phyloP scores from a whole-genome alignment of 2,329 filamentous ascomycete genomes.

The Cladophialophora bantiana region DNA sequence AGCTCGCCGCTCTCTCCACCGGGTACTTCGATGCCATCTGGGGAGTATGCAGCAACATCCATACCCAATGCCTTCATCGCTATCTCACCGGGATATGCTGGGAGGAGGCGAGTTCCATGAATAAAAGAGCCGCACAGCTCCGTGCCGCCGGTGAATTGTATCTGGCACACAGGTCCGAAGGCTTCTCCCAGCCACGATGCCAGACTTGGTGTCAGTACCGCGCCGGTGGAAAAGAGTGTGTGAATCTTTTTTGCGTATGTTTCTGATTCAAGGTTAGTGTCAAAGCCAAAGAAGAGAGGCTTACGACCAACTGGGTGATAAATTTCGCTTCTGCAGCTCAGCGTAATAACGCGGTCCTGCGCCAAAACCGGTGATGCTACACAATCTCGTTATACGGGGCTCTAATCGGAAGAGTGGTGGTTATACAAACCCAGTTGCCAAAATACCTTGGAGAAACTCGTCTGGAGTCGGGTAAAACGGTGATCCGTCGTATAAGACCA shows the following conservation, averaged over 20 bases:
- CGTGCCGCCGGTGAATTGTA: slow-evolving; percentile 43
- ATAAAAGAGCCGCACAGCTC: slow-evolving; percentile 44
- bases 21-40: slow-evolving; percentile 3
- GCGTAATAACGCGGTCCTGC: slow-evolving; percentile 27
- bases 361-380: slow-evolving; percentile 20
- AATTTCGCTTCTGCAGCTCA: slow-evolving; percentile 22
- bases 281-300: not conserved
- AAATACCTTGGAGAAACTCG: slow-evolving; percentile 43
- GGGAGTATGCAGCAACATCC: slow-evolving; percentile 22
- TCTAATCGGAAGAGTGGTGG: not conserved
- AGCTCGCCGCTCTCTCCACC: slow-evolving; percentile 74
- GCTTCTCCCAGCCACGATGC: slow-evolving; percentile 21
- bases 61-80: slow-evolving; percentile 61
- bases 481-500: slow-evolving; percentile 56
- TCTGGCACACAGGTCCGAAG: slow-evolving; percentile 22
- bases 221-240: slow-evolving; percentile 22
- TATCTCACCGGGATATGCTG: slow-evolving; percentile 66
- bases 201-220: slow-evolving; percentile 14
- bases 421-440: slow-evolving; percentile 1
- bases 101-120: slow-evolving; percentile 69
- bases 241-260: slow-evolving; percentile 13
- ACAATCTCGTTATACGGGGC: not conserved
- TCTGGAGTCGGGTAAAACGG: slow-evolving; percentile 44
- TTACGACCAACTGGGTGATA: slow-evolving; percentile 15
- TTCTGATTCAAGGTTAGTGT: not conserved